A percentile compares a stretch with the other conserved stretches of the same genome.
These are phyloP conservation scores for Meredithiella fracta DNA, from an alignment of 2,329 filamentous ascomycete species.

Conservation along the genomic window DNA sequence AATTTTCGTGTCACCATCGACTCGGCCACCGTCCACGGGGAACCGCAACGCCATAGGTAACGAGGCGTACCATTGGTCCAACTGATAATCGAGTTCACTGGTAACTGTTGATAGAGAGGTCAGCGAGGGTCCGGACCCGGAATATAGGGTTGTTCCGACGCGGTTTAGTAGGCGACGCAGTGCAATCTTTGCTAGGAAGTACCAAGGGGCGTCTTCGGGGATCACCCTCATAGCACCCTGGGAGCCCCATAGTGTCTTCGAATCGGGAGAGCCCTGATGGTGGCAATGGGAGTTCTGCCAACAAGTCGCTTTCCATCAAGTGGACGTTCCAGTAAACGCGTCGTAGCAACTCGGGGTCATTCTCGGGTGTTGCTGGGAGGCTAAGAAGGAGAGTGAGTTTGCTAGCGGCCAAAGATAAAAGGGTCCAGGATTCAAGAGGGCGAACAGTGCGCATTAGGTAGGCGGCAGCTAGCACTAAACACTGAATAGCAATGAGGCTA, in stretches of 20 bases:
- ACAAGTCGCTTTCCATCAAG: background rate
- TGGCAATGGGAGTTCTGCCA: background rate
- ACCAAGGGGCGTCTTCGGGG: background rate
- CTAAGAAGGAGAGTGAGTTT: background rate
- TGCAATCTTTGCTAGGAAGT: background rate
- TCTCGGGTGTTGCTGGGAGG: background rate
- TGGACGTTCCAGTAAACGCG: background rate
- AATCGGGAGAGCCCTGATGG: background rate
- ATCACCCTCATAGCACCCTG: background rate
- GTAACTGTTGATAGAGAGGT: background rate
- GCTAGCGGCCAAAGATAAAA: background rate
- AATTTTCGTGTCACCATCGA: background rate
- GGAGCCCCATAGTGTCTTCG: background rate
- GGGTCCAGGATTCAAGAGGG: background rate
- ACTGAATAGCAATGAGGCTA: background rate
- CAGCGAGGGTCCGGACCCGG: too few species aligned
- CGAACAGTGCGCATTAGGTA: background rate
- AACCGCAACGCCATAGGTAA: background rate
- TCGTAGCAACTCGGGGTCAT: background rate
- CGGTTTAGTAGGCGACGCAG: background rate
- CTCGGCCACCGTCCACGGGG: background rate
- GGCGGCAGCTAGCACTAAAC: background rate
- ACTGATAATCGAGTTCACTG: background rate
- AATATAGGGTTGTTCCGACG: background rate
- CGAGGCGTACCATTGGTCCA: background rate